Evolutionary conservation across 805 yeast genomes (phyloP).

Genomic region (Ogataea chonburiensis): DNA sequence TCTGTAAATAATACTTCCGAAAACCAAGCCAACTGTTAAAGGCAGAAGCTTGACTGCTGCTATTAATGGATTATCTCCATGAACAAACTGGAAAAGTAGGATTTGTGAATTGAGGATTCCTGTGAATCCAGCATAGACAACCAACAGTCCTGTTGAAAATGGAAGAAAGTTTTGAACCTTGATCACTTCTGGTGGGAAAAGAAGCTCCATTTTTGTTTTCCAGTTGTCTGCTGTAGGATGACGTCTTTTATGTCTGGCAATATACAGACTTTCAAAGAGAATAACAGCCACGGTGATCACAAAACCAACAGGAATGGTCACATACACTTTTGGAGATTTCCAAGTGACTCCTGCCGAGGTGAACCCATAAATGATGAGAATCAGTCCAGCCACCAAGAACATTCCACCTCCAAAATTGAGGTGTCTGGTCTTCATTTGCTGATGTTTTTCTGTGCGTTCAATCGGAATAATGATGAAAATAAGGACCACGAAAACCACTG

Average conservation of each 20-base stretch:
- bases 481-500: slow-evolving; percentile 21
- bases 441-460: slow-evolving; percentile 28
- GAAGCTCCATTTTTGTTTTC: slow-evolving; percentile 19
- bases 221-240: slow-evolving; percentile 10
- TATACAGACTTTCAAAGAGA: slow-evolving; percentile 32
- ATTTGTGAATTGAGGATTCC: slow-evolving; percentile 13
- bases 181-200: slow-evolving; percentile 26
- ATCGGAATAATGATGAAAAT: slow-evolving; percentile 31
- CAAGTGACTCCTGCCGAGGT: slow-evolving; percentile 46
- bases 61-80: slow-evolving; percentile 32
- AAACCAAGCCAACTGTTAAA: slow-evolving; percentile 31
- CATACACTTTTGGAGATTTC: slow-evolving; percentile 41
- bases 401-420: slow-evolving; percentile 32
- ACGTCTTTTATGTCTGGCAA: slow-evolving; percentile 12
- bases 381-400: slow-evolving; percentile 36
- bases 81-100: slow-evolving; percentile 30
- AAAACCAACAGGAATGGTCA: slow-evolving; percentile 41
- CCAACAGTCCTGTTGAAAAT: slow-evolving; percentile 15
- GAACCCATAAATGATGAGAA: slow-evolving; percentile 43
- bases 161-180: slow-evolving; percentile 25
- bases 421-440: slow-evolving; percentile 24
- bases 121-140: slow-evolving; percentile 15
- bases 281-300: slow-evolving; percentile 29
- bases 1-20: slow-evolving; percentile 29
- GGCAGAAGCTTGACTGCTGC: slow-evolving; percentile 41